phyloP scores from a whole-genome alignment of 2,329 filamentous ascomycete genomes.

The Colletotrichum sp. region DNA sequence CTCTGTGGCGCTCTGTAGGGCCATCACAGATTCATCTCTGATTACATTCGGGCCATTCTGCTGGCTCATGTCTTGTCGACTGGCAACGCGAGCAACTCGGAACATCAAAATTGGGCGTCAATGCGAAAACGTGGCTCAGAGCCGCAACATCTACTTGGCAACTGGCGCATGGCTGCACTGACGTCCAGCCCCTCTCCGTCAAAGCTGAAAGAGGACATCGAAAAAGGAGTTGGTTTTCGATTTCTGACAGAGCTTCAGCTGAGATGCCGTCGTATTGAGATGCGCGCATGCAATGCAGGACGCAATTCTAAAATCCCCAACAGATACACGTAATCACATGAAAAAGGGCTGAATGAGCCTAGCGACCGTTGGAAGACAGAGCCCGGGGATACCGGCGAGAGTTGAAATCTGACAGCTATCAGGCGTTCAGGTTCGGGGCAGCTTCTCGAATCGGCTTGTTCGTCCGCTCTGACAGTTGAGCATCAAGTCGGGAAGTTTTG shows the following conservation, averaged over 20 bases:
- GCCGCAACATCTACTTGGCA: neutral
- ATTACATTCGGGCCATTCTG: neutral
- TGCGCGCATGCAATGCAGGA: neutral
- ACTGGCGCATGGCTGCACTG: neutral
- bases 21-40: neutral
- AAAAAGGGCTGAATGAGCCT: neutral
- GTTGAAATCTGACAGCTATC: neutral
- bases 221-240: neutral
- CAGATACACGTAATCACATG: neutral
- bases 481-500: neutral
- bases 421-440: neutral
- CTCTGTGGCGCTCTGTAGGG: neutral
- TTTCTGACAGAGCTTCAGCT: neutral
- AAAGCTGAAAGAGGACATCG: neutral
- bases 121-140: neutral
- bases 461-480: neutral
- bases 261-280: neutral
- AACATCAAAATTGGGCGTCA: neutral
- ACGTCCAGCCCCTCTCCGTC: neutral
- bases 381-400: neutral
- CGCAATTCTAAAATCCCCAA: neutral
- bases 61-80: neutral
- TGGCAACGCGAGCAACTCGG: neutral
- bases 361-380: neutral
- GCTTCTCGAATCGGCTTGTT: neutral